phyloP scores from a whole-genome alignment of 305 asterid genomes.

The Fraxinus greggii region DNA sequence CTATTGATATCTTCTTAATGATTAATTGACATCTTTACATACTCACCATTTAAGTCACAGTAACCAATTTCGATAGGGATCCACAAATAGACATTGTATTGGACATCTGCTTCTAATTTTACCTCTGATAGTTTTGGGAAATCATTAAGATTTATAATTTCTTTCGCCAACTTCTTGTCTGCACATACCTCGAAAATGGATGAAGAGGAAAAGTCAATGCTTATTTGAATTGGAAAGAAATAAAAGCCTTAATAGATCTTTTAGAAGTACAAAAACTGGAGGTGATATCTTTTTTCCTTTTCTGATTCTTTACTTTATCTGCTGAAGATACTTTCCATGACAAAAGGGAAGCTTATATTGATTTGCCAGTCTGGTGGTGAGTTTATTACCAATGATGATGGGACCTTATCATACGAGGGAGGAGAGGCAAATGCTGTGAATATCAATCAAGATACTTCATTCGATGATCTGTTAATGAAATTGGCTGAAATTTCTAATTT shows the following conservation, averaged over 20 bases:
- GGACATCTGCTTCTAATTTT: not conserved
- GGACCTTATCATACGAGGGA: constrained; percentile 70
- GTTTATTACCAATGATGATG: constrained; percentile 65
- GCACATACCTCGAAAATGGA: not conserved
- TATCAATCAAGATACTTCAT: constrained; percentile 59
- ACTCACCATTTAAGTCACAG: not conserved
- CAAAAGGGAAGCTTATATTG: constrained; percentile 84
- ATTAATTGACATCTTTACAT: not conserved
- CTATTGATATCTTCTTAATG: not conserved
- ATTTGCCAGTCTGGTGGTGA: constrained; percentile 90
- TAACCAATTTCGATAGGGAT: not conserved
- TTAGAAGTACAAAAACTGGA: not conserved
- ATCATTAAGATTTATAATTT: not conserved
- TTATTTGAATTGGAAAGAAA: not conserved
- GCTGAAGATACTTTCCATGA: constrained; percentile 64
- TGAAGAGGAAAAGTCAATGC: not conserved
- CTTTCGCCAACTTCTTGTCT: not conserved
- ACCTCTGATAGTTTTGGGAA: not conserved
- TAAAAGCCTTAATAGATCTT: not conserved
- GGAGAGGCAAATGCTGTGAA: constrained; percentile 90
- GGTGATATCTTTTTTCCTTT: not conserved
- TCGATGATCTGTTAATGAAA: constrained; percentile 66
- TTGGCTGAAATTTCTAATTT: constrained; percentile 75
- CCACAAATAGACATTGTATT: not conserved
- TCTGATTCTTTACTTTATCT: constrained; percentile 31